These are phyloP conservation scores for Austroboletus rostrupii DNA, from an alignment of 1,284 basidiomycete species.

Conservation along the genomic window DNA sequence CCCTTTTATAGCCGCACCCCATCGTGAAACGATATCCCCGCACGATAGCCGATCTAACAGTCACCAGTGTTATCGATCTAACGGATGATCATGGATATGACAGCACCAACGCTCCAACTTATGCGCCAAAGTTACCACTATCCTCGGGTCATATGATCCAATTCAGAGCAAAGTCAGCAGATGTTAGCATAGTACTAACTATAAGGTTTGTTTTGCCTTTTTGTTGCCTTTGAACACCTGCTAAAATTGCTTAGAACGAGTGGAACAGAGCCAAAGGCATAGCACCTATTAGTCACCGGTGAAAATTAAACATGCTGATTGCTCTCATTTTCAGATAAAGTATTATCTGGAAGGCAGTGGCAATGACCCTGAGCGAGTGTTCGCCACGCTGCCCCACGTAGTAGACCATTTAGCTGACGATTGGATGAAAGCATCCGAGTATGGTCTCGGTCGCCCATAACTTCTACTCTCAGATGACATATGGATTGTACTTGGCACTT, in stretches of 20 bases:
- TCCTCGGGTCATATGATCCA: slow-evolving; percentile 85
- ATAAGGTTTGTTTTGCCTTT: slow-evolving; percentile 44
- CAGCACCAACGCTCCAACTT: slow-evolving; percentile 63
- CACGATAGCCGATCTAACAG: slow-evolving; percentile 53
- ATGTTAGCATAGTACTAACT: slow-evolving; percentile 57
- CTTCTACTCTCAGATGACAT: not conserved
- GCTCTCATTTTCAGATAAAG: slow-evolving; percentile 56
- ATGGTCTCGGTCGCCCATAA: slow-evolving; percentile 48
- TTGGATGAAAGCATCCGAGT: slow-evolving; percentile 65
- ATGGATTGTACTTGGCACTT: not conserved
- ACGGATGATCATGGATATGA: slow-evolving; percentile 67
- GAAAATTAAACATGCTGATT: slow-evolving; percentile 1
- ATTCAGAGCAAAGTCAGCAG: slow-evolving; percentile 53
- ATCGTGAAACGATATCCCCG: slow-evolving; percentile 47
- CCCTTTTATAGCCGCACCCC: slow-evolving; percentile 10
- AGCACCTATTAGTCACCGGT: not conserved
- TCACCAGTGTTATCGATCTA: slow-evolving; percentile 67
- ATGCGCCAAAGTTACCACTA: slow-evolving; percentile 60
- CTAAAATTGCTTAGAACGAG: slow-evolving; percentile 53
- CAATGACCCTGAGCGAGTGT: slow-evolving; percentile 40
- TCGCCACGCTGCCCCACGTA: slow-evolving; percentile 46
- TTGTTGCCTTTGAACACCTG: not conserved
- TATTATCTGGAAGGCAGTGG: slow-evolving; percentile 80
- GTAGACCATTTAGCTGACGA: slow-evolving; percentile 55
- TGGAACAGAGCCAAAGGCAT: slow-evolving; percentile 84